Evolutionary conservation across 495 filamentous ascomycete genomes (phyloP).

Genomic region (Talaromyces wortmannii): DNA sequence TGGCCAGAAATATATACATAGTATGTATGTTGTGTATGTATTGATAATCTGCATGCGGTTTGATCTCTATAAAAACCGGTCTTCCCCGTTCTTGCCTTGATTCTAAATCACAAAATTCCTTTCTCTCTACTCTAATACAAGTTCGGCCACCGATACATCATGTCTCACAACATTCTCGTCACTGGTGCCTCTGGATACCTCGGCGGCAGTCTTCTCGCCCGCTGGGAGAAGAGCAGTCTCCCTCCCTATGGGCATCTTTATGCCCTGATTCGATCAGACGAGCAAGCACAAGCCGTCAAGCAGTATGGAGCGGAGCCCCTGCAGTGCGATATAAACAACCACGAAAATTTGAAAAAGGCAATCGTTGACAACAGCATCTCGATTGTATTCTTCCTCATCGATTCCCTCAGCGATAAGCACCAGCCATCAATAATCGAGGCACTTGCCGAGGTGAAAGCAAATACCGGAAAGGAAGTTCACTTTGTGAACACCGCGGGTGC

Average conservation of each 20-base stretch:
- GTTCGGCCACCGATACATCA: background rate
- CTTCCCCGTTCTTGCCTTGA: too few species aligned
- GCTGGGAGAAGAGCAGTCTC: slow-evolving; percentile 21
- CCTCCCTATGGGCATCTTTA: slow-evolving; percentile 32
- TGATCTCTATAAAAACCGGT: too few species aligned
- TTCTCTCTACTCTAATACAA: too few species aligned
- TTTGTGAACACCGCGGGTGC: slow-evolving; percentile 35
- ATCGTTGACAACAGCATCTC: slow-evolving; percentile 36
- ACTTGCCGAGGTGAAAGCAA: slow-evolving; percentile 28
- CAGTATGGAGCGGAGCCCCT: slow-evolving; percentile 36
- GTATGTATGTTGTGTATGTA: too few species aligned
- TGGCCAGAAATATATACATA: background rate
- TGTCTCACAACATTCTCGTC: slow-evolving; percentile 35
- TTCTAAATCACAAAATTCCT: too few species aligned
- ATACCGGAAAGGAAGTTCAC: slow-evolving; percentile 31
- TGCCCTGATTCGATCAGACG: slow-evolving; percentile 32
- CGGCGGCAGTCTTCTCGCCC: slow-evolving; percentile 39
- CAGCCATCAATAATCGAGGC: slow-evolving; percentile 31
- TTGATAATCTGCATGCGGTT: too few species aligned
- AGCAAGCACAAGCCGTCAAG: slow-evolving; percentile 32
- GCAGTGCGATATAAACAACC: slow-evolving; percentile 19
- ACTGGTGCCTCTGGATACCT: slow-evolving; percentile 47
- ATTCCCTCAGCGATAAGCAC: slow-evolving; percentile 10
- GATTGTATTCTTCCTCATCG: slow-evolving; percentile 36
- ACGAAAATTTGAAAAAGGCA: slow-evolving; percentile 13